A percentile compares a stretch with the other conserved stretches of the same genome.
Conservation (phyloP, 768 basidiomycete species). For the Mycena olivaceomarginata region DNA sequence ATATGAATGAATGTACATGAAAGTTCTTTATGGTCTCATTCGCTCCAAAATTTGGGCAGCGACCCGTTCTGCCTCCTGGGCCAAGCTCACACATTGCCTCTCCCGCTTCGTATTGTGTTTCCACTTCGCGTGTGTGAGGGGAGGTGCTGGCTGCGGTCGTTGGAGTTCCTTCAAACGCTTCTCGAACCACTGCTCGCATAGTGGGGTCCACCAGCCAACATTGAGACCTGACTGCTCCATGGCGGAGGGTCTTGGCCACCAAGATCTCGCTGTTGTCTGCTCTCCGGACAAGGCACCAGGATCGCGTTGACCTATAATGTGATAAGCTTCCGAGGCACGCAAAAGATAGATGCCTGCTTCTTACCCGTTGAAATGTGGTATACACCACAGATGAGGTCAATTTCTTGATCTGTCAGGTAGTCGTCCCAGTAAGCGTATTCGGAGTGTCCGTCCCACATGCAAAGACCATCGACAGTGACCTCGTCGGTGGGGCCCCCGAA, state of each 20-base stretch:
- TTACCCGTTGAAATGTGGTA: constrained; percentile 2
- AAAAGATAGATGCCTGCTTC: not conserved
- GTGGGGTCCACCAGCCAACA: not conserved
- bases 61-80: not conserved
- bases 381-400: not conserved
- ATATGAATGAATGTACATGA: too few relatives aligned
- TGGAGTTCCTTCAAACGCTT: not conserved
- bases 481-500: not conserved
- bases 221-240: not conserved
- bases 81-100: constrained; percentile 1
- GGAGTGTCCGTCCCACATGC: not conserved
- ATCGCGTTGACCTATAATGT: not conserved
- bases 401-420: not conserved
- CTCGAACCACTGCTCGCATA: not conserved
- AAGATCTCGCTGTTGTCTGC: not conserved
- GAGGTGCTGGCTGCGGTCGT: not conserved
- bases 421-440: not conserved
- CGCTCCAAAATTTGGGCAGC: constrained; percentile 5
- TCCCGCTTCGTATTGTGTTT: constrained; percentile 9
- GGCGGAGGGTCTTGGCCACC: not conserved
- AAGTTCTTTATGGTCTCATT: not conserved
- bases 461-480: not conserved
- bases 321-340: too few relatives aligned
- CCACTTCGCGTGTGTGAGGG: not conserved
- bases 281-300: not conserved